Evolutionary conservation across 2,329 filamentous ascomycete genomes (phyloP), one percentile per base, ranked within the genome.

Genomic region (Trematosphaeria pertusa): DNA sequence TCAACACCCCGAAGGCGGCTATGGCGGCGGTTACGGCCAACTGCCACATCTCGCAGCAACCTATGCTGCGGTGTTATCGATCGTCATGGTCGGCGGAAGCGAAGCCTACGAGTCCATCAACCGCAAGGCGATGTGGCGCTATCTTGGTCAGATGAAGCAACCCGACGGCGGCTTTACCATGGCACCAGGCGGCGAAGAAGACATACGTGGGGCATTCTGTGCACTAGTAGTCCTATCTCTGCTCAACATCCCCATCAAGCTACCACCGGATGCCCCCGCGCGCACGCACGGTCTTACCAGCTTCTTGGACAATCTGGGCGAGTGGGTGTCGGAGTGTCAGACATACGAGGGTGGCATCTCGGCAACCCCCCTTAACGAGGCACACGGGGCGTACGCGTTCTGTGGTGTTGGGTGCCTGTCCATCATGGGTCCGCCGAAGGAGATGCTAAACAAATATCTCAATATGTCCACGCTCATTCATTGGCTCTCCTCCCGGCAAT

Each of bases 301-400:
- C 39, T 87, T 97, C 55, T 82, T 87, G 44, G 86, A 87, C 50
- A 83, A 85, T 21, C 82, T 97, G 20, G 86, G 85, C 19, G 85
- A 91, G 62, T 97, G 92, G 80, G 80, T 97, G 37, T 83, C 85
- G 33, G 79, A 82, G 74, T 97, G 93, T 87, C 93, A 97, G 80
- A 95, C 90, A 9, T 97, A 88, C 72, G 94, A 99, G 76, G 94
- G 94, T 55, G 94, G 94, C 37, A 91, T 99, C 59, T 92, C 89
- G 56, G 88, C 85, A 45, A 87, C 87, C 54, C 94, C 92, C 41
- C 87, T 87, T 49, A 86, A 88, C 54, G 94, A 99, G 79, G 94
- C 93, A 43, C 94, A 99, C 74, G 94, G 94, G 51, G 94, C 91
- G 55, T 99, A 97, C 75, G 90, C 93, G 19, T 97, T 97, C 74